A percentile compares a stretch with the other conserved stretches of the same genome.
Conservation (phyloP, 2,329 filamentous ascomycete species). For the Aspergillus versicolor region DNA sequence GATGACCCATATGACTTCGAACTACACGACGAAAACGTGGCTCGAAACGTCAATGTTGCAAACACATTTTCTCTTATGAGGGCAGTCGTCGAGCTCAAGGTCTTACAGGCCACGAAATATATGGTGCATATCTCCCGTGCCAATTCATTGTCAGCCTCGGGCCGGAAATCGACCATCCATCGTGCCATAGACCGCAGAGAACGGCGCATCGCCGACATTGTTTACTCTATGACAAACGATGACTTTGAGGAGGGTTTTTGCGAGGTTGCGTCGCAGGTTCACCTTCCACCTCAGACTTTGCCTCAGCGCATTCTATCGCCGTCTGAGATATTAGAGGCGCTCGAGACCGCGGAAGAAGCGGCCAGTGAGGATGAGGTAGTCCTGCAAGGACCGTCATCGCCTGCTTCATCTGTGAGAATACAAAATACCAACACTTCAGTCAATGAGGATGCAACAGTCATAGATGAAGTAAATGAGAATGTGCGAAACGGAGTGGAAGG, state of each 20-base stretch:
- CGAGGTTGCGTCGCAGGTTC: not conserved
- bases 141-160: not conserved
- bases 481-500: not conserved
- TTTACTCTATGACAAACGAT: constrained; percentile 17
- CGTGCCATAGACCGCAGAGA: constrained; percentile 23
- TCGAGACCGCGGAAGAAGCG: not conserved
- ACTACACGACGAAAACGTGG: not conserved
- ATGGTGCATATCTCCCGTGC: constrained; percentile 15
- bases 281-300: not conserved
- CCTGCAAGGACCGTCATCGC: not conserved
- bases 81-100: constrained; percentile 24
- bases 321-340: constrained; percentile 1
- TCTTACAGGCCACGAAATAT: constrained; percentile 23
- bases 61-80: constrained; percentile 20
- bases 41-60: constrained; percentile 10
- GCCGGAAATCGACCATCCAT: constrained; percentile 13
- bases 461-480: not conserved
- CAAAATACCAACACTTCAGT: not conserved
- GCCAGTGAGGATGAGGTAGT: not conserved
- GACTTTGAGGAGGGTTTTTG: not conserved
- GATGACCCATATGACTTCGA: constrained; percentile 4
- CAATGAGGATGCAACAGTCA: not conserved
- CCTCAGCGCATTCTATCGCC: not conserved
- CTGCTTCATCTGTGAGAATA: not conserved
- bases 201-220: constrained; percentile 20